These are phyloP conservation scores for Agrocybe praecox DNA, from an alignment of 768 basidiomycete species.

Conservation along the genomic window DNA sequence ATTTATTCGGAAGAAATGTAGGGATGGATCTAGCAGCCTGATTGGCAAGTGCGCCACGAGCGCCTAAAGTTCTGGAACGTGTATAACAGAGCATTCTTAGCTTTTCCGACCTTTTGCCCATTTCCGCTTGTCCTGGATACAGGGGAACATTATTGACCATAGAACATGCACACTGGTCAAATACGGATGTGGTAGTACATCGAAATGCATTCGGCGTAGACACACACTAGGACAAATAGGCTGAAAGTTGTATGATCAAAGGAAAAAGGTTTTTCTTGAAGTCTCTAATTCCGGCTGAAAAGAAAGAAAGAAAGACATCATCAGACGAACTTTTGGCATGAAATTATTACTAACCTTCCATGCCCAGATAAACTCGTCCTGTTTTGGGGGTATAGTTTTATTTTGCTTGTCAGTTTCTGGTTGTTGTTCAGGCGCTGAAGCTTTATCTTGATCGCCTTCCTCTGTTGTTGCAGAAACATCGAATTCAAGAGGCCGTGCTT, in stretches of 20 bases:
- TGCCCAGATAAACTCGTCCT: slow-evolving; percentile 83
- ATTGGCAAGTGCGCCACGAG: no score
- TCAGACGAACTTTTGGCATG: neutral
- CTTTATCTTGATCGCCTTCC: slow-evolving; percentile 33
- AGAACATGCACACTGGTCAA: neutral
- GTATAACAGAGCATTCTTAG: no score
- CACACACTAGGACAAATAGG: no score
- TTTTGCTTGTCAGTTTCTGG: slow-evolving; percentile 20
- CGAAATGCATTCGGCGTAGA: neutral
- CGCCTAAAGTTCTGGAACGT: no score
- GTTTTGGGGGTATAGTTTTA: slow-evolving; percentile 57
- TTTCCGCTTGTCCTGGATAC: no score
- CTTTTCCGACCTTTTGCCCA: no score
- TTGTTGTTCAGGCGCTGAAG: slow-evolving; percentile 20
- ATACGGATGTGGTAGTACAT: neutral
- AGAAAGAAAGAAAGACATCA: slow-evolving; percentile 7
- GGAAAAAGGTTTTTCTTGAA: slow-evolving; percentile 87
- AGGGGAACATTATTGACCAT: neutral
- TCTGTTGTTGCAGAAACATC: slow-evolving; percentile 35
- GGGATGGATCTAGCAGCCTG: no score
- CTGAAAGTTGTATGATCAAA: slow-evolving; percentile 48
- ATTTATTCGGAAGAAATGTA: no score
- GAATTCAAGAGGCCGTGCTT: slow-evolving; percentile 57
- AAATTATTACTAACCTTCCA: slow-evolving; percentile 75
- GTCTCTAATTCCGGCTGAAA: slow-evolving; percentile 90